Percentiles rank a stretch among this genome's conserved stretches.
phyloP scores from a whole-genome alignment of 768 basidiomycete genomes.

The Russula olivacea region DNA sequence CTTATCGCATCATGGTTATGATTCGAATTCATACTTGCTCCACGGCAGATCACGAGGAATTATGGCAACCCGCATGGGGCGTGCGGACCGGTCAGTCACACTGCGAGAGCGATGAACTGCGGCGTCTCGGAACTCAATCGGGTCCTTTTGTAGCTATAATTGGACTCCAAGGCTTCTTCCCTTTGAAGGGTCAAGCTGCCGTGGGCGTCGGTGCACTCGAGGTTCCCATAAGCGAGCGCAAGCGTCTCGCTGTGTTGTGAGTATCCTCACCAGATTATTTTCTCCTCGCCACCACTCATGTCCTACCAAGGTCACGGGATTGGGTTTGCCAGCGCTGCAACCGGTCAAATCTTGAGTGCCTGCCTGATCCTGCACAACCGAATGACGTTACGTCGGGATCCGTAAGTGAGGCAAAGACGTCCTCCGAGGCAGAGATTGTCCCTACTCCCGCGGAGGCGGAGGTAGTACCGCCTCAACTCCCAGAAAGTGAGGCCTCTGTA shows the following conservation, averaged over 20 bases:
- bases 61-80: slow-evolving; percentile 99
- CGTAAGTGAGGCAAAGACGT: neutral
- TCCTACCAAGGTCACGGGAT: slow-evolving; percentile 56
- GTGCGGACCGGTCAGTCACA: slow-evolving; percentile 72
- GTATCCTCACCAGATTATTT: slow-evolving; percentile 29
- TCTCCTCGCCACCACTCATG: neutral
- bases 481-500: neutral
- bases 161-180: slow-evolving; percentile 85
- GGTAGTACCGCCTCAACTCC: neutral
- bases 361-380: slow-evolving; percentile 54
- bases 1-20: slow-evolving; percentile 7
- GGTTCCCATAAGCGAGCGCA: slow-evolving; percentile 66
- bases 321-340: slow-evolving; percentile 77
- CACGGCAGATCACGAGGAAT: slow-evolving; percentile 81
- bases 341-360: slow-evolving; percentile 56
- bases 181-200: slow-evolving; percentile 80
- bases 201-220: slow-evolving; percentile 86
- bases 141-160: slow-evolving; percentile 55
- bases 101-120: neutral
- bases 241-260: slow-evolving; percentile 69
- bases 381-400: neutral
- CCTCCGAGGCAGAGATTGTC: neutral
- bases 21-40: slow-evolving; percentile 20
- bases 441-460: slow-evolving; percentile 5
- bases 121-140: neutral